Evolutionary conservation across 306 rosid species (phyloP).

Genomic region (Prosopis cineraria): DNA sequence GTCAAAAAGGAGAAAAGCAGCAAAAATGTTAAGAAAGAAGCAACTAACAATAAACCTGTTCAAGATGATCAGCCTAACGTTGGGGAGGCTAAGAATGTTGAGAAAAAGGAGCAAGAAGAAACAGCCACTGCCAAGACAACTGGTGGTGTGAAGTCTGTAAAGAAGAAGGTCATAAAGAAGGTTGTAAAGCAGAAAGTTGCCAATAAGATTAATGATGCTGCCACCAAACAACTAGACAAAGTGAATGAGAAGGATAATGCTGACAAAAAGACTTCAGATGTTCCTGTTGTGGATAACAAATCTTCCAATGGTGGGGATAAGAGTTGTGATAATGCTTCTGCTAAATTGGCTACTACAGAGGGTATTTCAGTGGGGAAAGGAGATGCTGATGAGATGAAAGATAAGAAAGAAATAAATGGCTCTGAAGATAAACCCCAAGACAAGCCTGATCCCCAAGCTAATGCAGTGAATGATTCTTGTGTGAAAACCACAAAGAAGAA

Average conservation of each 20-base stretch:
- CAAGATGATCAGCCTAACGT: constrained; percentile 49
- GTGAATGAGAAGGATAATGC: constrained; percentile 49
- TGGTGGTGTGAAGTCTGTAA: constrained; percentile 62
- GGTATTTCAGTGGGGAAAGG: constrained; percentile 49
- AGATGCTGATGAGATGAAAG: constrained; percentile 42
- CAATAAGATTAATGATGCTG: constrained; percentile 50
- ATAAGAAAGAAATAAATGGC: constrained; percentile 47
- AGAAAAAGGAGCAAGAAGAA: constrained; percentile 53
- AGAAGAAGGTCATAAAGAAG: constrained; percentile 79
- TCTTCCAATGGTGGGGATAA: constrained; percentile 53
- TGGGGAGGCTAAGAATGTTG: constrained; percentile 49
- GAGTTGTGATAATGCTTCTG: constrained; percentile 45
- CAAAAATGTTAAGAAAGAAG: constrained; percentile 53
- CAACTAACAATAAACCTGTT: constrained; percentile 40
- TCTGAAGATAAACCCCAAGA: constrained; percentile 54
- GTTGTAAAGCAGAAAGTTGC: constrained; percentile 78
- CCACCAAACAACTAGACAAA: constrained; percentile 50
- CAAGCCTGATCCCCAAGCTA: constrained; percentile 48
- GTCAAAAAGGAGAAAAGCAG: constrained; percentile 54
- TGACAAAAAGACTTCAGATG: constrained; percentile 48
- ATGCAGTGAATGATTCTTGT: constrained; percentile 44
- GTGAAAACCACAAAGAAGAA: constrained; percentile 66
- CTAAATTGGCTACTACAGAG: constrained; percentile 41
- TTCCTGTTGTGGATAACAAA: constrained; percentile 41
- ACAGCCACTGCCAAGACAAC: constrained; percentile 51